Evolutionary conservation across 2,329 filamentous ascomycete species (phyloP).

Genomic region (Apiospora aurea): DNA sequence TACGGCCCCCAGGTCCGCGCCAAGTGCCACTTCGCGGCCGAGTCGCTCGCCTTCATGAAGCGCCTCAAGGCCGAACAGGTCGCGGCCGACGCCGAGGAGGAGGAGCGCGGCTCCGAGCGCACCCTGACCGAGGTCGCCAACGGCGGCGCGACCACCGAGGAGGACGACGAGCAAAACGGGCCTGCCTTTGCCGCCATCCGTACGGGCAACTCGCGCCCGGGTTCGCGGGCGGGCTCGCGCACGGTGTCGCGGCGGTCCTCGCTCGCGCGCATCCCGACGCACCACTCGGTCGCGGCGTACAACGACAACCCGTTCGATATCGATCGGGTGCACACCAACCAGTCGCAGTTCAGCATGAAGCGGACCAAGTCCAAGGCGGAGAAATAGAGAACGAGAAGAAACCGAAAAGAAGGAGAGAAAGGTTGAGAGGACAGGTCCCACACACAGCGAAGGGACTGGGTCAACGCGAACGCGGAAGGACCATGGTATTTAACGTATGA

Average conservation of each 20-base stretch:
- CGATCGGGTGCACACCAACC: slow-evolving; percentile 50
- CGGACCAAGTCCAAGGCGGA: slow-evolving; percentile 9
- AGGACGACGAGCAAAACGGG: background rate
- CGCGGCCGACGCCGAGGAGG: slow-evolving; percentile 28
- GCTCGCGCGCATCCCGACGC: slow-evolving; percentile 36
- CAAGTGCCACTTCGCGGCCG: slow-evolving; percentile 71
- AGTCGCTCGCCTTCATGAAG: slow-evolving; percentile 66
- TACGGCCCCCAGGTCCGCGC: slow-evolving; percentile 71
- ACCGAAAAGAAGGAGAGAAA: background rate
- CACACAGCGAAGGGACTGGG: background rate
- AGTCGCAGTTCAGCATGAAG: slow-evolving; percentile 35
- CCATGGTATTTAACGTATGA: background rate
- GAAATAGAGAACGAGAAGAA: background rate
- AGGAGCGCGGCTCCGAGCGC: slow-evolving; percentile 40
- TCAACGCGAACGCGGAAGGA: background rate
- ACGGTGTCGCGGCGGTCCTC: slow-evolving; percentile 1
- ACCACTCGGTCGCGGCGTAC: slow-evolving; percentile 42
- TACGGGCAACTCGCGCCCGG: slow-evolving; percentile 18
- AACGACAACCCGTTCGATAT: slow-evolving; percentile 52
- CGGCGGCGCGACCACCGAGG: slow-evolving; percentile 32
- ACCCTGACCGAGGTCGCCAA: slow-evolving; percentile 35
- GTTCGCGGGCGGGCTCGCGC: background rate
- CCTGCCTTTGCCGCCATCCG: slow-evolving; percentile 16
- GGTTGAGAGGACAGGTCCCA: background rate
- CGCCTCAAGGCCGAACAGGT: slow-evolving; percentile 38